Conservation (phyloP, 2,329 filamentous ascomycete genomes). For the Diaporthe vexans region DNA sequence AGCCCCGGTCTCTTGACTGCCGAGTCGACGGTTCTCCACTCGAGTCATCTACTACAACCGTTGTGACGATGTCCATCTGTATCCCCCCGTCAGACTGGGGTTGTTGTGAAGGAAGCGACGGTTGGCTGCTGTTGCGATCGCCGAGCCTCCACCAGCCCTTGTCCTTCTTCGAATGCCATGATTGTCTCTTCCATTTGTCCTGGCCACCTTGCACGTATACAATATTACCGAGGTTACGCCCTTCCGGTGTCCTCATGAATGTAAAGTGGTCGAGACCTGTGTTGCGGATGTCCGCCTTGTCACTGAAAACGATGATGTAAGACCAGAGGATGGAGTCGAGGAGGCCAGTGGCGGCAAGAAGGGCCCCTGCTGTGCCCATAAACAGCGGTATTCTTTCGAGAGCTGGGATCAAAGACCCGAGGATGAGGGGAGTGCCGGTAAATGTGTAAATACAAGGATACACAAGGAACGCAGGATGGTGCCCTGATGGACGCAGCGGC, state of each 20-base stretch:
- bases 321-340: constrained; percentile 69
- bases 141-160: constrained; percentile 40
- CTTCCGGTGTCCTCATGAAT: constrained; percentile 59
- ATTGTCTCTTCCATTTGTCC: constrained; percentile 31
- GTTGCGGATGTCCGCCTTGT: constrained; percentile 56
- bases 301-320: constrained; percentile 64
- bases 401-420: constrained; percentile 58
- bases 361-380: constrained; percentile 69
- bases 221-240: constrained; percentile 58
- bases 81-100: constrained; percentile 39
- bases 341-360: constrained; percentile 70
- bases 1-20: constrained; percentile 8
- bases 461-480: constrained; percentile 71
- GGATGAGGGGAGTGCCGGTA: constrained; percentile 77
- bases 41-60: constrained; percentile 48
- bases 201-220: constrained; percentile 51
- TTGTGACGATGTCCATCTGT: constrained; percentile 51
- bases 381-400: constrained; percentile 19
- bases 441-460: constrained; percentile 79
- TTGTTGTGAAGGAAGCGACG: constrained; percentile 7
- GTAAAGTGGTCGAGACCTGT: constrained; percentile 66
- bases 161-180: constrained; percentile 41
- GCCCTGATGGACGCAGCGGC: constrained; percentile 49
- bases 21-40: not conserved
- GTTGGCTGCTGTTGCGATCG: constrained; percentile 37